phyloP scores from a whole-genome alignment of 192 early-diverging fungal species.

The Backusella tarrabulga region DNA sequence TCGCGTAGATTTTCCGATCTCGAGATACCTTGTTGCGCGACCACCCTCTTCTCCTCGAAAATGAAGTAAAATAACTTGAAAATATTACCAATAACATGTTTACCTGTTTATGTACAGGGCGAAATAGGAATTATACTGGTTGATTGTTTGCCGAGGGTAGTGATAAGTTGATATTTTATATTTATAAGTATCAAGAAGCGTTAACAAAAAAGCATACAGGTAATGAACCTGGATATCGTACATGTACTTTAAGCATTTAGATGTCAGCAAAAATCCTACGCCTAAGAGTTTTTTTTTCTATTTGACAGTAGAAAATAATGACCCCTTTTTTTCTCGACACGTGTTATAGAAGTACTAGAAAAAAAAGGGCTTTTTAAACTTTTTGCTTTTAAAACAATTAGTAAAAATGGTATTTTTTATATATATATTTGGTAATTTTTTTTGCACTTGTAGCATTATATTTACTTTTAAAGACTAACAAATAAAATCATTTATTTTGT shows the following conservation, averaged over 20 bases:
- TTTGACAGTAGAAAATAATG: slow-evolving; percentile 1
- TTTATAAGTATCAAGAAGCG: neutral
- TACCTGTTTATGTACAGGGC: slow-evolving; percentile 1
- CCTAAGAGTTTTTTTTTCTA: neutral
- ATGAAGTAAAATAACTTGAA: slow-evolving; percentile 6
- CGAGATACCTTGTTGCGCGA: neutral
- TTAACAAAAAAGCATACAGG: neutral
- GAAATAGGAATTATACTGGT: neutral
- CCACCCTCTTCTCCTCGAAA: slow-evolving; percentile 6
- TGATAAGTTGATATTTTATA: neutral
- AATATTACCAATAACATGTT: slow-evolving; percentile 5
- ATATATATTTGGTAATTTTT: neutral
- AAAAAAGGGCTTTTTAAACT: neutral
- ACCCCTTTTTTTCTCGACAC: neutral
- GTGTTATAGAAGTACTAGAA: slow-evolving; percentile 1
- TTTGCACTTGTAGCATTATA: neutral
- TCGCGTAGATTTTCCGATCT: slow-evolving; percentile 4
- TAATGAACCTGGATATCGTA: neutral
- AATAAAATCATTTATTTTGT: neutral
- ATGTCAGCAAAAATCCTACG: neutral
- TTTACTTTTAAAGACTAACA: neutral
- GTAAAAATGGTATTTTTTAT: slow-evolving; percentile 6
- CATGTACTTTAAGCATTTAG: neutral
- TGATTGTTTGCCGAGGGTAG: neutral
- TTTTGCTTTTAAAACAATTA: slow-evolving; percentile 6